Percentiles rank a stretch among this genome's conserved stretches.
Conservation (phyloP, 805 yeast species). For the Candida glaebosa region DNA sequence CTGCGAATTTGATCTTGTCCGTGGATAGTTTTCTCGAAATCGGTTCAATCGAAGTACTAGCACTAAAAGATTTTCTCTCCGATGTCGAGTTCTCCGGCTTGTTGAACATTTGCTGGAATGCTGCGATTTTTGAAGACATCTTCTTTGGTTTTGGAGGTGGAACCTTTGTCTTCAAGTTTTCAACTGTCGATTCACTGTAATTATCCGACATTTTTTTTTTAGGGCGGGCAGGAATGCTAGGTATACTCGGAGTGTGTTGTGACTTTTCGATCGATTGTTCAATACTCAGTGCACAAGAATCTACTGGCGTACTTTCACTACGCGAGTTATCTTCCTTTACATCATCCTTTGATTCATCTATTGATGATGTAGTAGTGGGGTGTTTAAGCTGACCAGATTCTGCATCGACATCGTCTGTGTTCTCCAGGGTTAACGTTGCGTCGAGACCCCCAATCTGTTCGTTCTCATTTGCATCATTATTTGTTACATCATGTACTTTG, state of each 20-base stretch:
- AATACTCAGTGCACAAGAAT: too few species aligned
- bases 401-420: too few species aligned
- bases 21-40: slow-evolving; percentile 25
- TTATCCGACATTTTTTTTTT: background rate
- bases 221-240: slow-evolving; percentile 9
- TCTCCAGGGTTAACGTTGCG: too few species aligned
- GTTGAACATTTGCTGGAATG: slow-evolving; percentile 54
- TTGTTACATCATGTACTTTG: too few species aligned
- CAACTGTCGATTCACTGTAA: background rate
- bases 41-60: slow-evolving; percentile 3
- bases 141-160: slow-evolving; percentile 75
- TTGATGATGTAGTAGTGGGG: too few species aligned
- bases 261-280: too few species aligned
- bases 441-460: too few species aligned
- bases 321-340: too few species aligned
- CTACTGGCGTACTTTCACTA: too few species aligned
- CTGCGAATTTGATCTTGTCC: slow-evolving; percentile 48
- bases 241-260: background rate
- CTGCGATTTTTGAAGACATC: slow-evolving; percentile 74
- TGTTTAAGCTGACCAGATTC: too few species aligned
- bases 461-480: too few species aligned
- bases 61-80: background rate
- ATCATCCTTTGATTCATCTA: too few species aligned
- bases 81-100: slow-evolving; percentile 9
- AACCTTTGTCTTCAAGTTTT: slow-evolving; percentile 16